Percentiles rank a stretch among this genome's conserved stretches.
These are phyloP conservation scores for Neofusicoccum sp. DNA, from an alignment of 2,329 filamentous ascomycete genomes.

Conservation along the genomic window DNA sequence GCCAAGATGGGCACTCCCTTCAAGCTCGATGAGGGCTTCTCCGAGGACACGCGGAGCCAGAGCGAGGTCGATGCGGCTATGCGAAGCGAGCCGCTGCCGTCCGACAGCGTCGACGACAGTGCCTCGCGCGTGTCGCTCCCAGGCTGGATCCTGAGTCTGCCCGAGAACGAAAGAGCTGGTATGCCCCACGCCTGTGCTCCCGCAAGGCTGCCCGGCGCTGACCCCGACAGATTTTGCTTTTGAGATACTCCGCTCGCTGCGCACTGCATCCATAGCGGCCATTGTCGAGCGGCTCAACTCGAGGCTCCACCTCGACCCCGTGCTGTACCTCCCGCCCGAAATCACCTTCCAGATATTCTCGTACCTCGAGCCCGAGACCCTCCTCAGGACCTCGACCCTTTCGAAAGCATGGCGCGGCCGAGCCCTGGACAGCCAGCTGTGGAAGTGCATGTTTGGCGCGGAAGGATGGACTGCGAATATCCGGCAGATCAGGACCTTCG, in stretches of 20 bases:
- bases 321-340: constrained; percentile 80
- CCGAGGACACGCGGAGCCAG: constrained; percentile 65
- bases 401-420: constrained; percentile 80
- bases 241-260: constrained; percentile 71
- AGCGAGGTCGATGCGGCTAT: constrained; percentile 40
- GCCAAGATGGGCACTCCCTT: constrained; percentile 34
- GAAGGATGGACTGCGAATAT: constrained; percentile 81
- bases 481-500: constrained; percentile 63
- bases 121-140: constrained; percentile 47
- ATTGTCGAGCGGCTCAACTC: constrained; percentile 80
- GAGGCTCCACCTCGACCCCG: constrained; percentile 88
- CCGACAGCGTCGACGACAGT: constrained; percentile 29
- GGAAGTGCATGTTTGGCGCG: constrained; percentile 76
- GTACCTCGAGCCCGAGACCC: constrained; percentile 76
- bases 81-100: constrained; percentile 33
- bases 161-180: constrained; percentile 57
- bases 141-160: constrained; percentile 54
- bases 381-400: constrained; percentile 74
- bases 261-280: constrained; percentile 73
- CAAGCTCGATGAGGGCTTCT: constrained; percentile 78
- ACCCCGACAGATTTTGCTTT: constrained; percentile 69
- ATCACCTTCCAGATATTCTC: constrained; percentile 87
- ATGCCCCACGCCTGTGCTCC: constrained; percentile 24
- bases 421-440: constrained; percentile 79
- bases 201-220: constrained; percentile 6